Percentiles rank a stretch among this genome's conserved stretches.
These are phyloP conservation scores for Xylaria telfairii DNA, from an alignment of 495 filamentous ascomycete species.

Conservation along the genomic window DNA sequence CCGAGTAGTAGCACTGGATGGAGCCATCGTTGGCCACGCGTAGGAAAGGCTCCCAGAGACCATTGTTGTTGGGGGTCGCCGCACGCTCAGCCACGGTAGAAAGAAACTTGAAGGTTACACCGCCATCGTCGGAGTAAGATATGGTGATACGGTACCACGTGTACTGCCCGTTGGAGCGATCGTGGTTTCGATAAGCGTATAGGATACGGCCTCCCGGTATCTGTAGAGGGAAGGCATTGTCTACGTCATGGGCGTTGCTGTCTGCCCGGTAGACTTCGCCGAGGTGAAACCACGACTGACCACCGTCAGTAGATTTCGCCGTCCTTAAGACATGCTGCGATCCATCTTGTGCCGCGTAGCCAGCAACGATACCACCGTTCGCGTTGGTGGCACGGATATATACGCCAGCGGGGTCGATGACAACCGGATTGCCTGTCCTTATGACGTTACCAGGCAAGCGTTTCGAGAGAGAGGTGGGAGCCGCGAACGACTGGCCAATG, in stretches of 20 bases:
- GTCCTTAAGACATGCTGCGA: conserved; percentile 46
- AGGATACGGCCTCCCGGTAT: conserved; percentile 56
- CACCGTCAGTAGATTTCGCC: conserved; percentile 47
- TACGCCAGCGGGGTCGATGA: conserved; percentile 48
- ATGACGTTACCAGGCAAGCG: conserved; percentile 29
- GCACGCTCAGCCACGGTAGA: conserved; percentile 50
- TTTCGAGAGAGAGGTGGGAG: conserved; percentile 22
- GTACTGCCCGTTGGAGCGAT: conserved; percentile 47
- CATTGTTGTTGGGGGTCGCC: conserved; percentile 44
- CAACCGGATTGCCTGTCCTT: conserved; percentile 28
- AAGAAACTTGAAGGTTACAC: conserved; percentile 55
- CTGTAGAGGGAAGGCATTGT: conserved; percentile 65
- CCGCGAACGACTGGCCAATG: conserved; percentile 10
- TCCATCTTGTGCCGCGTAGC: conserved; percentile 46
- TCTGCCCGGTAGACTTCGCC: conserved; percentile 43
- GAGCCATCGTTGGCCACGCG: conserved; percentile 55
- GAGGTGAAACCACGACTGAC: conserved; percentile 46
- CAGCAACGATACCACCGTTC: conserved; percentile 48
- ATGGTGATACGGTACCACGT: conserved; percentile 64
- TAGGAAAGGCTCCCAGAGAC: conserved; percentile 68
- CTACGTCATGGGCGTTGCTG: conserved; percentile 57
- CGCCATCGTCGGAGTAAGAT: conserved; percentile 59
- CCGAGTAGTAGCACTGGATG: conserved; percentile 64
- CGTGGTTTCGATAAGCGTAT: conserved; percentile 67
- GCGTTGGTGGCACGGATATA: conserved; percentile 55